phyloP scores from a whole-genome alignment of 2,329 filamentous ascomycete genomes.

The Xylaria sp. region DNA sequence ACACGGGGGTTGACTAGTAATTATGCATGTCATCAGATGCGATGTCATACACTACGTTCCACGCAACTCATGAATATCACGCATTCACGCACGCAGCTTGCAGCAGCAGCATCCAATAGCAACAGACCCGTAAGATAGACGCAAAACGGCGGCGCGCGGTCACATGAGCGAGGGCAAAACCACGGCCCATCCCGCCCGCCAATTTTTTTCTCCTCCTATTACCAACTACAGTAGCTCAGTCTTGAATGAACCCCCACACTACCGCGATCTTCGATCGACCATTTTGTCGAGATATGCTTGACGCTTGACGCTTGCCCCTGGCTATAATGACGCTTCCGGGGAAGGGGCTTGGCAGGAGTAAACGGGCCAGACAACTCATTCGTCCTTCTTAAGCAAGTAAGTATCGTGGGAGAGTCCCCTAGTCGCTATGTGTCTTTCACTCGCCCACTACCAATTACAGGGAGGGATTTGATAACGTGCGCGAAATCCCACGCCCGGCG shows the following conservation, averaged over 20 bases:
- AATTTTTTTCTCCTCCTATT: too few relatives aligned
- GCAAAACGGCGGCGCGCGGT: constrained; percentile 22
- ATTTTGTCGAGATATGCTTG: background rate
- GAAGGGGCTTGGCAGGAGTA: constrained; percentile 31
- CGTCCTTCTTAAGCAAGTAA: background rate
- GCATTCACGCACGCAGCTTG: background rate
- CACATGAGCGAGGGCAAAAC: constrained; percentile 32
- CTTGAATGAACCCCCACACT: constrained; percentile 14
- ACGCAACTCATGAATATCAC: background rate
- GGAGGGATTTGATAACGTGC: constrained; percentile 21
- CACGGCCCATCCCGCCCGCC: constrained; percentile 32
- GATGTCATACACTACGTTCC: constrained; percentile 8
- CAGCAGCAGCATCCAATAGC: constrained; percentile 7
- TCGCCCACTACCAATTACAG: constrained; percentile 17
- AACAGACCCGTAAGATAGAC: background rate
- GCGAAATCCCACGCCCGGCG: constrained; percentile 8
- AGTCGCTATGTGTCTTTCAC: background rate
- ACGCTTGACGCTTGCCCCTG: background rate
- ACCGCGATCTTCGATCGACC: constrained; percentile 15
- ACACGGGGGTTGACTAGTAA: constrained; percentile 10
- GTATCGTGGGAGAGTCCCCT: background rate
- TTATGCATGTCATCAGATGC: constrained; percentile 29
- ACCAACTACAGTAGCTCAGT: too few relatives aligned
- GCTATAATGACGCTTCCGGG: background rate
- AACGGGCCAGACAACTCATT: background rate